Percentiles rank a stretch among this genome's conserved stretches.
These are phyloP conservation scores for Leishmania mexicana DNA, from an alignment of 208 protist genomes.

Conservation along the genomic window DNA sequence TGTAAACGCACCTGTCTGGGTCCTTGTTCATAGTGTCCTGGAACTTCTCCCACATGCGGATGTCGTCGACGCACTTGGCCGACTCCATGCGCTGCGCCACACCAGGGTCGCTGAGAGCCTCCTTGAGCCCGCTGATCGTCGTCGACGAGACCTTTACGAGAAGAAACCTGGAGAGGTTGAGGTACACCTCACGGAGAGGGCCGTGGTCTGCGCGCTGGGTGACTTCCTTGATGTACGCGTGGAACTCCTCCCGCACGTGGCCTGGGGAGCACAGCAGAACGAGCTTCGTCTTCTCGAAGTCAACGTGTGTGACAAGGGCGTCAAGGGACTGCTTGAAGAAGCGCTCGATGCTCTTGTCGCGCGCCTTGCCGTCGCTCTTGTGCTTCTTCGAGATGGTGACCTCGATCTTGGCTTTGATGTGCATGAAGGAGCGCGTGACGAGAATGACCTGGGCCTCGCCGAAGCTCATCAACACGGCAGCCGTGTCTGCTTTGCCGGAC, in stretches of 20 bases:
- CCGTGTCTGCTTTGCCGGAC: conserved; percentile 84
- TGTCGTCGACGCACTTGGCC: conserved; percentile 92
- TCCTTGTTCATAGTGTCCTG: conserved; percentile 92
- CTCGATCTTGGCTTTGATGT: conserved; percentile 90
- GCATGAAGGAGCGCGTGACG: conserved; percentile 92
- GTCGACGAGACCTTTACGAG: conserved; percentile 87
- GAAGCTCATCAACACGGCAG: conserved; percentile 95
- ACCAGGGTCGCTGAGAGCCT: conserved; percentile 87
- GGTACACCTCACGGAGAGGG: conserved; percentile 67
- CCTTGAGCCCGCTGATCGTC: conserved; percentile 85
- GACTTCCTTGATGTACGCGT: conserved; percentile 51
- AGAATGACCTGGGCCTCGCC: conserved; percentile 93
- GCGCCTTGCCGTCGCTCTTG: conserved; percentile 74
- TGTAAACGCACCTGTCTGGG: conserved; percentile 93
- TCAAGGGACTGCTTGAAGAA: conserved; percentile 95
- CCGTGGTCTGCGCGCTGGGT: conserved; percentile 44
- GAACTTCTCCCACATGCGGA: conserved; percentile 93
- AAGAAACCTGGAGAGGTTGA: conserved; percentile 93
- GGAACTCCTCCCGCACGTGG: conserved; percentile 93
- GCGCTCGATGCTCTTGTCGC: conserved; percentile 88
- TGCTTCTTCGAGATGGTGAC: conserved; percentile 88
- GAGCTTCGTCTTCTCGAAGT: conserved; percentile 95
- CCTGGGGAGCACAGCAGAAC: conserved; percentile 95
- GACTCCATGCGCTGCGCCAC: conserved; percentile 80
- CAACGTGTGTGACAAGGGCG: conserved; percentile 87